Percentiles rank a stretch among this genome's conserved stretches.
Conservation (phyloP, 495 filamentous ascomycete species). For the Aspergillus campestris region DNA sequence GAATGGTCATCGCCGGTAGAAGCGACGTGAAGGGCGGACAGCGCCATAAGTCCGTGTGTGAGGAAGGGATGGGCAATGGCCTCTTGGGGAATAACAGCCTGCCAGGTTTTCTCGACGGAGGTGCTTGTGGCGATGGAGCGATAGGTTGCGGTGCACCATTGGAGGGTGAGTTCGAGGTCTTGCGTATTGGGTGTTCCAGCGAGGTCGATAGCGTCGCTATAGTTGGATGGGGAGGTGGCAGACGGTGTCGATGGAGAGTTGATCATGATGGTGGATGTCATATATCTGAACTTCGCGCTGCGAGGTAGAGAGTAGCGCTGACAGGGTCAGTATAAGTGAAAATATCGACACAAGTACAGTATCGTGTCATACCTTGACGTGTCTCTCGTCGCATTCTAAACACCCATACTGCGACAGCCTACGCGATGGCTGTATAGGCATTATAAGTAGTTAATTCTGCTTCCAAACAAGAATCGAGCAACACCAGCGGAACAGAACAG, state of each 20-base stretch:
- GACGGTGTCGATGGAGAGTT: no score
- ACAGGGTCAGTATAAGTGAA: background rate
- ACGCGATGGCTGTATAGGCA: no score
- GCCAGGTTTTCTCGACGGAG: constrained; percentile 35
- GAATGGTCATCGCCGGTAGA: constrained; percentile 6
- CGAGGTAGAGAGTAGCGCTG: no score
- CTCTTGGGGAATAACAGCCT: constrained; percentile 33
- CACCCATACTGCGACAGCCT: constrained; percentile 34
- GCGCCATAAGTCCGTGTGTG: constrained; percentile 42
- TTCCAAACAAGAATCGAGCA: no score
- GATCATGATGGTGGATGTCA: no score
- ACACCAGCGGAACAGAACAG: no score
- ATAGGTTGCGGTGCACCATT: constrained; percentile 39
- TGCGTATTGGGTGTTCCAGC: constrained; percentile 12
- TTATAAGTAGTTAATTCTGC: no score
- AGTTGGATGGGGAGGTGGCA: no score
- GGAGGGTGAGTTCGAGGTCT: constrained; percentile 40
- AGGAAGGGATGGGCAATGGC: constrained; percentile 37
- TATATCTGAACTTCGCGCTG: no score
- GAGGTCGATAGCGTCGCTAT: constrained; percentile 7
- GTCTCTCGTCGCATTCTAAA: constrained; percentile 40
- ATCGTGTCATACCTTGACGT: constrained; percentile 31
- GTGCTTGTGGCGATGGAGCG: constrained; percentile 27
- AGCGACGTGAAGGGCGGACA: constrained; percentile 40
- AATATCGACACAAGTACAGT: background rate